A percentile compares a stretch with the other conserved stretches of the same genome.
These are phyloP conservation scores for Podochytrium sp. DNA, from an alignment of 192 early-diverging fungal species.

Conservation along the genomic window DNA sequence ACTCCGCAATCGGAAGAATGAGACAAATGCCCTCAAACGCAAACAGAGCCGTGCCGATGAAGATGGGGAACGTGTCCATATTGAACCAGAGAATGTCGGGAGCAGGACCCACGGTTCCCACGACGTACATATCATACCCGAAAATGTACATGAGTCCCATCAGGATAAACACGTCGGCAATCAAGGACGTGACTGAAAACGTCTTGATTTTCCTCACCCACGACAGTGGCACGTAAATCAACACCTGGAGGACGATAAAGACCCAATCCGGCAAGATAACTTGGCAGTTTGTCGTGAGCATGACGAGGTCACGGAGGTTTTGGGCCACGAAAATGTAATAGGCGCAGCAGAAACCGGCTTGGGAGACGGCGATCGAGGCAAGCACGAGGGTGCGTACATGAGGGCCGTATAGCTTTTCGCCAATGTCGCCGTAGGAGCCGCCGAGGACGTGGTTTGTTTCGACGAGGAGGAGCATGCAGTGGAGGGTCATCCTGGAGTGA, in stretches of 20 bases:
- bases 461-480: constrained; percentile 60
- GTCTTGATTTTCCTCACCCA: constrained; percentile 92
- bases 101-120: constrained; percentile 69
- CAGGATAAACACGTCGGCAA: constrained; percentile 93
- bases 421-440: constrained; percentile 62
- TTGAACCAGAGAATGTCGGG: constrained; percentile 77
- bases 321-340: constrained; percentile 89
- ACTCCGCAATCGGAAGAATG: constrained; percentile 81
- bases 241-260: constrained; percentile 78
- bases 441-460: constrained; percentile 50
- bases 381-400: constrained; percentile 49
- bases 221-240: constrained; percentile 79
- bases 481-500: constrained; percentile 38
- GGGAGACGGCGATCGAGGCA: constrained; percentile 54
- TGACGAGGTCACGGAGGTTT: constrained; percentile 73
- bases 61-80: constrained; percentile 77
- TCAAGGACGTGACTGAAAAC: constrained; percentile 80
- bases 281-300: constrained; percentile 69
- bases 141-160: constrained; percentile 85
- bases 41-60: constrained; percentile 94
- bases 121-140: constrained; percentile 73
- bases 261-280: constrained; percentile 64
- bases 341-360: constrained; percentile 86
- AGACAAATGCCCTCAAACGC: constrained; percentile 89
- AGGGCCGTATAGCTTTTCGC: constrained; percentile 52